Evolutionary conservation across 2,329 filamentous ascomycete species (phyloP), one percentile per base, ranked within the genome.

Genomic region (Tricladium varicosporioides): DNA sequence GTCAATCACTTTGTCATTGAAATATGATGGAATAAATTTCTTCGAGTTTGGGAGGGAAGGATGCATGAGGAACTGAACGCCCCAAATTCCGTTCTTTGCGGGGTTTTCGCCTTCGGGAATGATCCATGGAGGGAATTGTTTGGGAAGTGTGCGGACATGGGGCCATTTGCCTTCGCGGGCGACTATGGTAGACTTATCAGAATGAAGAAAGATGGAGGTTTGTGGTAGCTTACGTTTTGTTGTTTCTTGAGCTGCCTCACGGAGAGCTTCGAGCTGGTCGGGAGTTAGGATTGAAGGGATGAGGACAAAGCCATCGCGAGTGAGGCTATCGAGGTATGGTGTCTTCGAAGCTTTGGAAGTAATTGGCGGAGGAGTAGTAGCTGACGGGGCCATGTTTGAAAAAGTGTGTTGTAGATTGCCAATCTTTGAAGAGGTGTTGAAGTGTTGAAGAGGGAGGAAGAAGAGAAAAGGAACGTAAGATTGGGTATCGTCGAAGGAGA

Each of bases 81-180:
- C 91, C 92, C 91, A 96, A 72, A 96, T 95, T 16, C 90, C 90
- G 51, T 79, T 71, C 1, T 75, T 73, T 0, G 78, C 75, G 1
- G 79, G 75, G 50, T 78, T 68, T 8, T 56, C 49, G 13, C 65
- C 67, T 5, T 63, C 59, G 8, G 49, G 48, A n/a, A 67, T 76
- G n/a, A 77, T 78, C 91, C 91, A 96, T n/a, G 0, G 92, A 92
- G 91, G 92, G 75, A 96, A 96, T 73, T 96, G 91, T 73, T 95
- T 95, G 53, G 89, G 89, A 2, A 94, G 82, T 0, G 89, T 93
- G 62, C 91, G 88, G 67, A 95, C 85, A 73, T 88, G 81, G 2
- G 89, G 89, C 91, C 91, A 96, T 60, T 79, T 69, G 40, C 91
- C 91, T n/a, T 76, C 65, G 61, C 89, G 84, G 44, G 89, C 87